phyloP scores from a whole-genome alignment of 2,329 filamentous ascomycete species.

The Sclerotinia sclerotiorum region DNA sequence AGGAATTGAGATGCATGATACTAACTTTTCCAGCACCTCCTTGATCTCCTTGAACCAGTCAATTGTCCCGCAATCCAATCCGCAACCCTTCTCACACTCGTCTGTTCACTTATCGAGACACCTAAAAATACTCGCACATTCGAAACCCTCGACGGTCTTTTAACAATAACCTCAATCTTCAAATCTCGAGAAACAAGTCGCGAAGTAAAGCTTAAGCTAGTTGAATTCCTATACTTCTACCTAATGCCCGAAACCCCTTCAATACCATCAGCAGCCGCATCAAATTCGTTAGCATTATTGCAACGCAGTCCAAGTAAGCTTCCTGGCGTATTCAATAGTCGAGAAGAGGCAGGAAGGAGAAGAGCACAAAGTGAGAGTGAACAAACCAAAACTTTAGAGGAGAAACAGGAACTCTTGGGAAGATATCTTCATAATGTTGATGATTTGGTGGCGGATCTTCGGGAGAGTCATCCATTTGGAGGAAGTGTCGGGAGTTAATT shows the following conservation, averaged over 20 bases:
- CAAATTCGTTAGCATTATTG: constrained; percentile 52
- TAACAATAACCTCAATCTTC: constrained; percentile 90
- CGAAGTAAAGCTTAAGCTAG: constrained; percentile 91
- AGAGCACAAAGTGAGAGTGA: constrained; percentile 41
- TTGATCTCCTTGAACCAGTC: constrained; percentile 88
- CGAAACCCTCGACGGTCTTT: constrained; percentile 84
- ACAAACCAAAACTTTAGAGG: constrained; percentile 57
- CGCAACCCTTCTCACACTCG: constrained; percentile 83
- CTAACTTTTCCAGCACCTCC: constrained; percentile 61
- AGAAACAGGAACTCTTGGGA: constrained; percentile 66
- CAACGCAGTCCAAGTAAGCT: constrained; percentile 70
- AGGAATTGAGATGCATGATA: not conserved
- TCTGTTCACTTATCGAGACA: constrained; percentile 81
- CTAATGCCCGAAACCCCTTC: constrained; percentile 84
- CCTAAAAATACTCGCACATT: constrained; percentile 90
- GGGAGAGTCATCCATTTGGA: constrained; percentile 74
- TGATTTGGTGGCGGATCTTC: constrained; percentile 69
- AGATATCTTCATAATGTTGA: constrained; percentile 62
- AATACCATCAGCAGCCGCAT: constrained; percentile 51
- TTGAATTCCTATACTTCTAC: constrained; percentile 98
- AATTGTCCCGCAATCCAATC: constrained; percentile 93
- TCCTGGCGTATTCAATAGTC: constrained; percentile 53
- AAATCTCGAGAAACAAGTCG: constrained; percentile 81
- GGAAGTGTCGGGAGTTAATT: constrained; percentile 50
- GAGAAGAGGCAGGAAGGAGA: constrained; percentile 40